Evolutionary conservation across 116 monocot genomes (phyloP).

Genomic region (Posidonia oceanica): DNA sequence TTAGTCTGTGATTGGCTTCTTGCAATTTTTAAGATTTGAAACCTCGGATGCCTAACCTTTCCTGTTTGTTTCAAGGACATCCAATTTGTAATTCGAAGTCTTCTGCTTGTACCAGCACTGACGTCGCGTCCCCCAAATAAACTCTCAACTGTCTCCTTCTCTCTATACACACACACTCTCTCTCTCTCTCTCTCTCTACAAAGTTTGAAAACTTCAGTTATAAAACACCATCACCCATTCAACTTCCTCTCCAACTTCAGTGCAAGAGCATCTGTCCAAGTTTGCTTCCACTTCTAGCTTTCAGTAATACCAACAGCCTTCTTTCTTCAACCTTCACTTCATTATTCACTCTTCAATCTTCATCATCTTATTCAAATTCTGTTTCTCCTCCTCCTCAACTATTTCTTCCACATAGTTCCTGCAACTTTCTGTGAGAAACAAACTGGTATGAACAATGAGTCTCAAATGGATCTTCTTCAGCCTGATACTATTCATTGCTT

Average conservation of each 20-base stretch:
- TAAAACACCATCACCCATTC: background rate
- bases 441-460: background rate
- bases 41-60: background rate
- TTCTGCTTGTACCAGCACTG: too few relatives aligned
- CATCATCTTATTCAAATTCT: background rate
- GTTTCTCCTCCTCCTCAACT: background rate
- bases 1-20: background rate
- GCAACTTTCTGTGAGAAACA: background rate
- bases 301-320: background rate
- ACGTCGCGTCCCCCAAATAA: too few relatives aligned
- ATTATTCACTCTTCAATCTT: too few relatives aligned
- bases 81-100: too few relatives aligned
- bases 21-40: background rate
- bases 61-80: constrained; percentile 1
- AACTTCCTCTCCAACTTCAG: background rate
- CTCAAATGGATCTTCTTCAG: background rate
- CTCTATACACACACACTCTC: too few relatives aligned
- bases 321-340: too few relatives aligned
- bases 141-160: too few relatives aligned
- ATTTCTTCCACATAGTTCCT: background rate
- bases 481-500: background rate
- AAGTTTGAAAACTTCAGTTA: too few relatives aligned
- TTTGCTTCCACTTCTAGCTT: background rate
- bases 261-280: background rate
- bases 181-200: too few relatives aligned